phyloP scores from a whole-genome alignment of 2,329 filamentous ascomycete genomes.

The Alternaria arborescens region DNA sequence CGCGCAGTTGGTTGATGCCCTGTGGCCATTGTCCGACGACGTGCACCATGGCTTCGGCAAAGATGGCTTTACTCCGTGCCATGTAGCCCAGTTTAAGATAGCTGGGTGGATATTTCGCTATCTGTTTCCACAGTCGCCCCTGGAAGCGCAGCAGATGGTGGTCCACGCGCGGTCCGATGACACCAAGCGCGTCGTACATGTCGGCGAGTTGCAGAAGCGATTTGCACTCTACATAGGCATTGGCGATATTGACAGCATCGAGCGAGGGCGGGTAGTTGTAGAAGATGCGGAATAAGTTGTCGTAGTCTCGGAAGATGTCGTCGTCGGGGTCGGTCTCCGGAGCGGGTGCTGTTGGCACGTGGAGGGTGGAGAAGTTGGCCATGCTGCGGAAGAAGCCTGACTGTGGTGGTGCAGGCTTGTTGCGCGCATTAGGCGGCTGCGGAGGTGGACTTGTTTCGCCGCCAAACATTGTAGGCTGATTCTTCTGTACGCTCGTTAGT shows the following conservation, averaged over 20 bases:
- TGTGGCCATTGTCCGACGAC: slow-evolving; percentile 94
- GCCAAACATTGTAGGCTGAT: slow-evolving; percentile 65
- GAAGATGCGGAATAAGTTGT: slow-evolving; percentile 94
- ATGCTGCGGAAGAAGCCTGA: slow-evolving; percentile 86
- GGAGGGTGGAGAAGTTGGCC: slow-evolving; percentile 74
- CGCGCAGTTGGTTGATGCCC: slow-evolving; percentile 77
- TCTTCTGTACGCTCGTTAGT: slow-evolving; percentile 29
- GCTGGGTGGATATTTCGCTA: slow-evolving; percentile 92
- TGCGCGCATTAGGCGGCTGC: slow-evolving; percentile 64
- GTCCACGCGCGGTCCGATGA: slow-evolving; percentile 89
- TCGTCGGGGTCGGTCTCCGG: slow-evolving; percentile 67
- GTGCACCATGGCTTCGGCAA: slow-evolving; percentile 84
- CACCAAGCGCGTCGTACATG: slow-evolving; percentile 88
- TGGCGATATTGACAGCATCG: slow-evolving; percentile 86
- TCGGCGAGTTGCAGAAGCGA: slow-evolving; percentile 87
- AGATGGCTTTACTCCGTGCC: slow-evolving; percentile 79
- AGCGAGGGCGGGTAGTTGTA: slow-evolving; percentile 89
- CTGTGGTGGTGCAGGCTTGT: slow-evolving; percentile 70
- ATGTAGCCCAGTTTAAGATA: slow-evolving; percentile 91
- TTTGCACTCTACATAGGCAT: slow-evolving; percentile 94
- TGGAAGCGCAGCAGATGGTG: slow-evolving; percentile 94
- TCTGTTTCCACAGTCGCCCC: slow-evolving; percentile 90
- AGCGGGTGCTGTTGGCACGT: slow-evolving; percentile 43
- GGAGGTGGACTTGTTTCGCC: slow-evolving; percentile 52
- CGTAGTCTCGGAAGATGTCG: slow-evolving; percentile 88